Percentiles rank a stretch among this genome's conserved stretches.
Conservation (phyloP, 768 basidiomycete genomes). For the Phlegmacium glaucopus region DNA sequence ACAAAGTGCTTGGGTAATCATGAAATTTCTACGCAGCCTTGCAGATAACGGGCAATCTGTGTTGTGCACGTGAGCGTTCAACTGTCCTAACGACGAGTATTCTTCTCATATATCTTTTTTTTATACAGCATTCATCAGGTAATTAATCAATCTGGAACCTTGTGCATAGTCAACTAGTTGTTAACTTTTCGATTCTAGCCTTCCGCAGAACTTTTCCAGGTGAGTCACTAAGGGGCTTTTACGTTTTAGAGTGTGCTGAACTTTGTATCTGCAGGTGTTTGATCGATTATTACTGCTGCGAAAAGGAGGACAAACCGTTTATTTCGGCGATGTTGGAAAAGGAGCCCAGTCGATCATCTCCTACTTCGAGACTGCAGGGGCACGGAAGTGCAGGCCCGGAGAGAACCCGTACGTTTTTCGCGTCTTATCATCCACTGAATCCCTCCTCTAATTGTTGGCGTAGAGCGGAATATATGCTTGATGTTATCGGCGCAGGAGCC, state of each 20-base stretch:
- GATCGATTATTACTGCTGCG: constrained; percentile 72
- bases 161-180: too few species aligned
- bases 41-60: constrained; percentile 83
- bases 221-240: too few species aligned
- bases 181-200: constrained; percentile 38
- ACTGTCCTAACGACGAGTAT: background rate
- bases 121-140: constrained; percentile 39
- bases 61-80: constrained; percentile 65
- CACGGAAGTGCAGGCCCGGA: constrained; percentile 49
- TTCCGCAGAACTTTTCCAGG: constrained; percentile 78
- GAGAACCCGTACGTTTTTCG: constrained; percentile 67
- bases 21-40: constrained; percentile 69
- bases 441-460: background rate
- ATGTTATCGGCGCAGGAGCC: constrained; percentile 73
- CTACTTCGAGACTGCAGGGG: constrained; percentile 74
- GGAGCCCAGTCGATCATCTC: constrained; percentile 57
- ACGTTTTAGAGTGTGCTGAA: too few species aligned
- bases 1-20: constrained; percentile 81
- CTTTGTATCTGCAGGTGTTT: too few species aligned
- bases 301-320: constrained; percentile 73
- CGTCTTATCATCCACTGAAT: too few species aligned
- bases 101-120: background rate
- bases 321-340: constrained; percentile 69
- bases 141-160: background rate
- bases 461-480: constrained; percentile 63